These are phyloP conservation scores for Mrakiaceae sp. DNA, from an alignment of 1,284 basidiomycete genomes.

Conservation along the genomic window DNA sequence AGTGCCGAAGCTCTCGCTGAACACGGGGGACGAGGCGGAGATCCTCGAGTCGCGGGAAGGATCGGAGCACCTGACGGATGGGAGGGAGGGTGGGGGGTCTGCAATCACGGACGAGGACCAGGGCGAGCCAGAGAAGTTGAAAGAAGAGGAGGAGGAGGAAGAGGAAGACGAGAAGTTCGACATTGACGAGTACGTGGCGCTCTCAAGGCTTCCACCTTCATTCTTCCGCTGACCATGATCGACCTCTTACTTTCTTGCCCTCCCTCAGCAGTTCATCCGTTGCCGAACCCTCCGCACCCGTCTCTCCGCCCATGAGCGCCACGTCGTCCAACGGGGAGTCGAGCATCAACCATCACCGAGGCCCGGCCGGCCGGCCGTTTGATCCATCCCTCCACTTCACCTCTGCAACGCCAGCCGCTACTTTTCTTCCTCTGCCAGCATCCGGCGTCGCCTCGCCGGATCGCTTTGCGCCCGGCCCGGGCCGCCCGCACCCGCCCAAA, in stretches of 20 bases:
- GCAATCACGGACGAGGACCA: conserved; percentile 15
- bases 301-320: not conserved
- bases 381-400: no score
- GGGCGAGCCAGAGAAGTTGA: conserved; percentile 7
- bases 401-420: no score
- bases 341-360: no score
- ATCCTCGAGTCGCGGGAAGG: no score
- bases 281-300: not conserved
- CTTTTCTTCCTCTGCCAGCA: conserved; percentile 5
- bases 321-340: no score
- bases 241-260: not conserved
- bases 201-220: not conserved
- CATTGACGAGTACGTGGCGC: conserved; percentile 66
- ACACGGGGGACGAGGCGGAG: conserved; percentile 11
- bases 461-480: conserved; percentile 49
- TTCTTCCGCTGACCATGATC: not conserved
- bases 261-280: not conserved
- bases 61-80: no score
- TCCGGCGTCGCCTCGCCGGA: conserved; percentile 59
- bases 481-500: conserved; percentile 47
- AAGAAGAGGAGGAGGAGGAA: conserved; percentile 36
- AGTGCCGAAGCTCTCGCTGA: not conserved
- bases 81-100: no score
- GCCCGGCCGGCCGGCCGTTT: no score
- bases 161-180: conserved; percentile 70